Evolutionary conservation across 768 basidiomycete genomes (phyloP).

Genomic region (Phaeolepiota aurea): DNA sequence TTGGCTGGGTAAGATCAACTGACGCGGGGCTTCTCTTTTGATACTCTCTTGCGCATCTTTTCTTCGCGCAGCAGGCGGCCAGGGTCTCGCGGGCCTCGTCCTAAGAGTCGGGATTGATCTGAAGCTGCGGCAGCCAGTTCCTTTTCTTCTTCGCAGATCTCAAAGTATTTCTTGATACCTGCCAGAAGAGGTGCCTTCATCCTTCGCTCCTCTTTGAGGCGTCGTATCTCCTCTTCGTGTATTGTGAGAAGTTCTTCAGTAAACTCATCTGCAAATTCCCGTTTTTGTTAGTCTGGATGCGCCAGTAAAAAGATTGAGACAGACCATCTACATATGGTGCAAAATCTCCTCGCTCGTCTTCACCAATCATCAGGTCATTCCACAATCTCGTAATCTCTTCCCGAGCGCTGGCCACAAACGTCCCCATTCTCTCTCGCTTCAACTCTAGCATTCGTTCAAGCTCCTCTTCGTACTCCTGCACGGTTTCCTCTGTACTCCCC

Average conservation of each 20-base stretch:
- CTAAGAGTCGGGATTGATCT: constrained; percentile 76
- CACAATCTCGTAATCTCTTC: constrained; percentile 75
- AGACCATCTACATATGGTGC: constrained; percentile 77
- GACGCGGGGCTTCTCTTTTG: constrained; percentile 89
- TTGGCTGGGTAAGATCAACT: constrained; percentile 19
- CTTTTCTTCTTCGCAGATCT: constrained; percentile 83
- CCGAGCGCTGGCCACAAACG: constrained; percentile 76
- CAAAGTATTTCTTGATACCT: constrained; percentile 80
- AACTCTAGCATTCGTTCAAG: constrained; percentile 84
- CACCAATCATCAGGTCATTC: constrained; percentile 81
- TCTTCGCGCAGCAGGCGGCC: constrained; percentile 87
- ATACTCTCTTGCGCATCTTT: constrained; percentile 93
- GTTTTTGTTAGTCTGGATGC: not conserved
- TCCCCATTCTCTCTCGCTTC: constrained; percentile 79
- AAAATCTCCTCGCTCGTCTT: constrained; percentile 76
- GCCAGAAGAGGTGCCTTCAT: constrained; percentile 70
- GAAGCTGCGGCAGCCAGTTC: constrained; percentile 75
- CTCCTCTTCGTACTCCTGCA: constrained; percentile 84
- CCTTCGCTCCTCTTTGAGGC: constrained; percentile 76
- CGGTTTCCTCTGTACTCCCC: constrained; percentile 71
- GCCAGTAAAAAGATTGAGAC: constrained; percentile 9
- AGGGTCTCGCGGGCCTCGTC: constrained; percentile 75
- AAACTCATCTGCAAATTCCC: constrained; percentile 54
- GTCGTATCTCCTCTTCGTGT: constrained; percentile 79
- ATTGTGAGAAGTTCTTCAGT: constrained; percentile 80